Percentiles rank a stretch among this genome's conserved stretches.
These are phyloP conservation scores for Penicillium thymicola DNA, from an alignment of 2,329 filamentous ascomycete genomes.

Conservation along the genomic window DNA sequence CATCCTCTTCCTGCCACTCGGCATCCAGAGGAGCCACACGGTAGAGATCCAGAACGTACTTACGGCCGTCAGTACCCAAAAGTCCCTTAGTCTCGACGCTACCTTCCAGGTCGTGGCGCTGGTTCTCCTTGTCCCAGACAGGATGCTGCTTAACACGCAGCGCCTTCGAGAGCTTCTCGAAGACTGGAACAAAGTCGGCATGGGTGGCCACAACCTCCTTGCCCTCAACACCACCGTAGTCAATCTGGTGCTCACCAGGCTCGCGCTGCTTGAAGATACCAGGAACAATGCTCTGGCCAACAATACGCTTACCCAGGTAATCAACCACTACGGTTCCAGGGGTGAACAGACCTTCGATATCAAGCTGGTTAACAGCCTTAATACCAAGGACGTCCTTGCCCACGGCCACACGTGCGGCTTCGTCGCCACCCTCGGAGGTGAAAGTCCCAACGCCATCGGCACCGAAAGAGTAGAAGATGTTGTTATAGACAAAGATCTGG, in stretches of 20 bases:
- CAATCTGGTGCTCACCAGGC: slow-evolving; percentile 96
- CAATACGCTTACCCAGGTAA: slow-evolving; percentile 94
- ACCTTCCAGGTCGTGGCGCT: slow-evolving; percentile 85
- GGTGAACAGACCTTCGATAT: slow-evolving; percentile 90
- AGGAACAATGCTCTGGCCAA: slow-evolving; percentile 95
- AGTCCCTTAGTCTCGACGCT: slow-evolving; percentile 98
- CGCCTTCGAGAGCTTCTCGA: slow-evolving; percentile 85
- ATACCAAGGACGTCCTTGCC: slow-evolving; percentile 96
- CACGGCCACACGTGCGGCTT: slow-evolving; percentile 91
- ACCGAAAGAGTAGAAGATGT: slow-evolving; percentile 98
- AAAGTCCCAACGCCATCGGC: slow-evolving; percentile 97
- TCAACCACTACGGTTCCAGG: slow-evolving; percentile 95
- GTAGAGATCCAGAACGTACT: slow-evolving; percentile 97
- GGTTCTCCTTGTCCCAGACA: slow-evolving; percentile 96
- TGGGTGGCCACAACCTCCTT: slow-evolving; percentile 93
- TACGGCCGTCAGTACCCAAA: slow-evolving; percentile 92
- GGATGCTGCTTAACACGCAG: slow-evolving; percentile 90
- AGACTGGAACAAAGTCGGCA: slow-evolving; percentile 76
- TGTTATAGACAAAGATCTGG: slow-evolving; percentile 99
- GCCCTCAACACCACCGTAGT: slow-evolving; percentile 96
- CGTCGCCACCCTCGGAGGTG: slow-evolving; percentile 91
- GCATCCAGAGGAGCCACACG: slow-evolving; percentile 90
- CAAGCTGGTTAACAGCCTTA: slow-evolving; percentile 91
- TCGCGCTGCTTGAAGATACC: slow-evolving; percentile 99
- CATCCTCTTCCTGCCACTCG: slow-evolving; percentile 77